A percentile compares a stretch with the other conserved stretches of the same genome.
phyloP scores from a whole-genome alignment of 768 basidiomycete species.

The Favolaschia claudopus region DNA sequence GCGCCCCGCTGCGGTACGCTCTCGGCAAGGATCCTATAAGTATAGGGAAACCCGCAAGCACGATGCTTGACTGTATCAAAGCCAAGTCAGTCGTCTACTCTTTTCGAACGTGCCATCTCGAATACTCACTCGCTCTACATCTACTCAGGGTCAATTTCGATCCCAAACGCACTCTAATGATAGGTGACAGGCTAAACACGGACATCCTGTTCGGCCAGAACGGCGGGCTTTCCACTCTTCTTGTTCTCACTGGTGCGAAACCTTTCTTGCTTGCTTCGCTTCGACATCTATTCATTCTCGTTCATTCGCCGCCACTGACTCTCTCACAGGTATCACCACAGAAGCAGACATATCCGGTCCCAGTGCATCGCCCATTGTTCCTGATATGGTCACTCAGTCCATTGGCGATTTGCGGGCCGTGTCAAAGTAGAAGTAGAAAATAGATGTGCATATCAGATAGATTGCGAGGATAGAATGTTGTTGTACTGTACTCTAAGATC shows the following conservation, averaged over 20 bases:
- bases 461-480: too few relatives aligned
- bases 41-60: constrained; percentile 20
- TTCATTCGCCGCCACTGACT: neutral
- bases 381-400: constrained; percentile 81
- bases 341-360: constrained; percentile 78
- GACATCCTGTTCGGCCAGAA: constrained; percentile 94
- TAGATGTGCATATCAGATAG: constrained; percentile 11
- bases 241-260: constrained; percentile 92
- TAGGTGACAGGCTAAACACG: constrained; percentile 94
- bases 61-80: constrained; percentile 79
- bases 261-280: too few relatives aligned
- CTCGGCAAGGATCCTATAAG: constrained; percentile 49
- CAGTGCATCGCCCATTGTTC: constrained; percentile 73
- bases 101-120: neutral
- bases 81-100: constrained; percentile 50
- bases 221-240: constrained; percentile 85
- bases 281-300: neutral
- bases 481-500: too few relatives aligned
- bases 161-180: constrained; percentile 88
- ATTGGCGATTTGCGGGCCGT: constrained; percentile 79
- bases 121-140: constrained; percentile 24
- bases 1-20: constrained; percentile 81
- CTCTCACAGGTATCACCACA: constrained; percentile 71
- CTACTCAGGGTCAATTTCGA: constrained; percentile 82
- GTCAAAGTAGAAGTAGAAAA: constrained; percentile 27